Conservation (phyloP, 2,329 filamentous ascomycete species). For the Dactylellina leptospora region DNA sequence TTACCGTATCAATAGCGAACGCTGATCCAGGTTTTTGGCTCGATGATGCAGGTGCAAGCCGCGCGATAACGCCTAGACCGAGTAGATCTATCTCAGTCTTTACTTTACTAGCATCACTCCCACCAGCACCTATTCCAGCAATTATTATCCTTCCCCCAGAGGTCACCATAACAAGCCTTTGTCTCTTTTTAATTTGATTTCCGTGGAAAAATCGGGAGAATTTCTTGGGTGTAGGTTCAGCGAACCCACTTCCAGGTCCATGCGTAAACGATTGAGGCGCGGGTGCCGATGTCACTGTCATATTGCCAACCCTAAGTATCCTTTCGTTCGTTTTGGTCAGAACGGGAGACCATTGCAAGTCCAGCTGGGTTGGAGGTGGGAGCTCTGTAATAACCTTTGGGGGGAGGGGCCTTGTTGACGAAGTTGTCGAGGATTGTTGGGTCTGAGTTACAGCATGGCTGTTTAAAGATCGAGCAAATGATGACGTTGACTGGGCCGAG, state of each 20-base stretch:
- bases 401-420: constrained; percentile 67
- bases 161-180: constrained; percentile 92
- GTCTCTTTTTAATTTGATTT: constrained; percentile 88
- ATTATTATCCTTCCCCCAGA: constrained; percentile 89
- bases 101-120: constrained; percentile 93
- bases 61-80: constrained; percentile 79
- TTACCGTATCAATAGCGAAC: constrained; percentile 80
- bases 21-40: constrained; percentile 82
- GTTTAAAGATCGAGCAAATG: constrained; percentile 57
- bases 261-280: constrained; percentile 76
- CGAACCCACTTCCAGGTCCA: constrained; percentile 71
- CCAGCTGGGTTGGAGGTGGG: constrained; percentile 92
- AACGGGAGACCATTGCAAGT: constrained; percentile 98
- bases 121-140: constrained; percentile 72
- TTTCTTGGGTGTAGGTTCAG: constrained; percentile 75
- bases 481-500: constrained; percentile 60
- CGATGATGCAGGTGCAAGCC: constrained; percentile 72
- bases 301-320: constrained; percentile 90
- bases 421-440: constrained; percentile 59
- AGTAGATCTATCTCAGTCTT: constrained; percentile 92
- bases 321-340: constrained; percentile 89
- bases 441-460: constrained; percentile 58
- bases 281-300: constrained; percentile 82
- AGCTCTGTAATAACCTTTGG: constrained; percentile 92
- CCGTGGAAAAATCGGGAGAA: constrained; percentile 93